These are phyloP conservation scores for Gaeumannomyces tritici DNA, from an alignment of 2,329 filamentous ascomycete genomes.

Conservation along the genomic window DNA sequence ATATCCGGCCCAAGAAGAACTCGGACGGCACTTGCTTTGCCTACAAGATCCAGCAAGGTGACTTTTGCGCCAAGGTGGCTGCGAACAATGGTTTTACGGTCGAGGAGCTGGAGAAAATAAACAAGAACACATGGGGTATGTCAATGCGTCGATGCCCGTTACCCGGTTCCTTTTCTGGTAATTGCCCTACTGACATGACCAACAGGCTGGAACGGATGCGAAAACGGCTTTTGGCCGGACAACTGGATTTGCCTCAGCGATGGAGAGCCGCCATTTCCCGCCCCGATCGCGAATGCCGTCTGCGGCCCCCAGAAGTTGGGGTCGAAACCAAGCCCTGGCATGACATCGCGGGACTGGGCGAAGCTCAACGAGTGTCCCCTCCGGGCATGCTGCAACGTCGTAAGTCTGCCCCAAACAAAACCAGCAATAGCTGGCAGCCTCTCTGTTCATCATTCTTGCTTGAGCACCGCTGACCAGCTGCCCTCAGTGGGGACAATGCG, in stretches of 20 bases:
- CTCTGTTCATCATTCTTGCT: not conserved
- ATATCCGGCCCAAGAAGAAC: slow-evolving; percentile 21
- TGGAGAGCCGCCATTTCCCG: slow-evolving; percentile 23
- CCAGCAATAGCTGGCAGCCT: not conserved
- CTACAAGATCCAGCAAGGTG: slow-evolving; percentile 19
- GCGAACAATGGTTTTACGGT: slow-evolving; percentile 6
- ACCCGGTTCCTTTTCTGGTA: not conserved
- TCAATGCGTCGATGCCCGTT: not conserved
- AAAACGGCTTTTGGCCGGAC: slow-evolving; percentile 12
- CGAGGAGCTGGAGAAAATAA: slow-evolving; percentile 12
- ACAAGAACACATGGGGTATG: slow-evolving; percentile 25
- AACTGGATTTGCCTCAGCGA: slow-evolving; percentile 23
- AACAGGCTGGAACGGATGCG: slow-evolving; percentile 21
- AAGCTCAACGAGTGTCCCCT: slow-evolving; percentile 14
- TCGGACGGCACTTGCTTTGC: slow-evolving; percentile 24
- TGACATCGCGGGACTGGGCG: not conserved
- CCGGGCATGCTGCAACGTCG: slow-evolving; percentile 20
- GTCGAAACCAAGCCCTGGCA: slow-evolving; percentile 1
- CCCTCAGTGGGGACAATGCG: slow-evolving; percentile 30
- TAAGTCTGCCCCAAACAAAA: not conserved
- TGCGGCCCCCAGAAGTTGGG: slow-evolving; percentile 25
- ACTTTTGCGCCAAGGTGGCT: slow-evolving; percentile 22
- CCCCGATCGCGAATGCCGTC: slow-evolving; percentile 16
- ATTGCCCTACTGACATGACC: not conserved
- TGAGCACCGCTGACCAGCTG: not conserved